phyloP scores from a whole-genome alignment of 2,329 filamentous ascomycete genomes.

The Claviceps spartinae region DNA sequence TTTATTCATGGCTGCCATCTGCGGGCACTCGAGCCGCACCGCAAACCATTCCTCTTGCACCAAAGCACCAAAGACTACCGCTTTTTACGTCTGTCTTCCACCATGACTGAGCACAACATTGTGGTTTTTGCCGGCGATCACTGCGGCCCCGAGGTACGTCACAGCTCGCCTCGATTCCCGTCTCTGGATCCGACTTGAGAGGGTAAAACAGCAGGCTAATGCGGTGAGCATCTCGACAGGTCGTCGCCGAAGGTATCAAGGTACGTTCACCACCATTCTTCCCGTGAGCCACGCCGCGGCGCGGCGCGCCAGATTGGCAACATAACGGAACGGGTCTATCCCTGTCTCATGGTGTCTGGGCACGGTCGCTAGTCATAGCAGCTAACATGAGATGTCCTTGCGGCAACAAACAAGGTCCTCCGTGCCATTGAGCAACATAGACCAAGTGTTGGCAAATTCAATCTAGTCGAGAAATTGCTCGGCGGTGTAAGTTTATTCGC shows the following conservation, averaged over 20 bases:
- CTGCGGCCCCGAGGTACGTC: conserved; percentile 64
- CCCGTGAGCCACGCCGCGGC: not conserved
- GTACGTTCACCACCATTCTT: conserved; percentile 27
- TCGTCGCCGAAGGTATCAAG: conserved; percentile 73
- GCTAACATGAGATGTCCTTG: conserved; percentile 1
- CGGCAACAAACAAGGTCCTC: conserved; percentile 45
- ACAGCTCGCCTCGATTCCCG: conserved; percentile 5
- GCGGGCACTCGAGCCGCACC: not conserved
- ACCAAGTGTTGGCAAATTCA: conserved; percentile 59
- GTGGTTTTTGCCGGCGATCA: conserved; percentile 73
- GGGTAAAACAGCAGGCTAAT: conserved; percentile 9
- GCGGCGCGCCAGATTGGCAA: not conserved
- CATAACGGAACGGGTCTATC: not conserved
- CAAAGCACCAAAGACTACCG: not conserved
- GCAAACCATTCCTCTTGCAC: not conserved
- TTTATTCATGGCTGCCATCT: not conserved
- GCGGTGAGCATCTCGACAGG: conserved; percentile 26
- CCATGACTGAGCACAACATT: conserved; percentile 57
- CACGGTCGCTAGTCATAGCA: not conserved
- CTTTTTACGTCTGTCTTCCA: not conserved
- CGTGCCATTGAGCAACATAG: conserved; percentile 59
- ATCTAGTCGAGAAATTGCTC: conserved; percentile 75
- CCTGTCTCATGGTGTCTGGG: not conserved
- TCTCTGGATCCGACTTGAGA: conserved; percentile 8
- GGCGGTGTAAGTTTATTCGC: conserved; percentile 56